Evolutionary conservation across 176 grass and related monocot genomes (phyloP).

Genomic region (Eremochloa ophiuroides): DNA sequence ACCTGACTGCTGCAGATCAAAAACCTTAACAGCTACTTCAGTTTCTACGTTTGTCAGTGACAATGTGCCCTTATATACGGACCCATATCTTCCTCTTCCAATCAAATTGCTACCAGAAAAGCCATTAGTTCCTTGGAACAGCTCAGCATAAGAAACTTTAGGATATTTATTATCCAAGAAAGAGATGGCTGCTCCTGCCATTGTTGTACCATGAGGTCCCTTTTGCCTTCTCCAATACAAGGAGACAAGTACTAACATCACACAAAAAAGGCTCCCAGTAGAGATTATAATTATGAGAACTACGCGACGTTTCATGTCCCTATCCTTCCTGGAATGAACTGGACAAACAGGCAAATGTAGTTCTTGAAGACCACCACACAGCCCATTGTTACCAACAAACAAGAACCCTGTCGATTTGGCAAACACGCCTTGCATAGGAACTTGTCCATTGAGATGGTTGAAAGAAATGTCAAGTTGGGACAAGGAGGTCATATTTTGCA

Average conservation of each 20-base stretch:
- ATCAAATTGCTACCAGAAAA: conserved; percentile 40
- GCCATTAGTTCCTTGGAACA: conserved; percentile 30
- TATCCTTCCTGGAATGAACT: not conserved
- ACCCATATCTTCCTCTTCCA: conserved; percentile 38
- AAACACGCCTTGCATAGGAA: conserved; percentile 41
- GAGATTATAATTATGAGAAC: not conserved
- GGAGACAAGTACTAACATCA: not conserved
- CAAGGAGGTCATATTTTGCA: conserved; percentile 18
- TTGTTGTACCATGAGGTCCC: not conserved
- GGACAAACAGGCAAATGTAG: conserved; percentile 27
- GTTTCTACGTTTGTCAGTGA: not conserved
- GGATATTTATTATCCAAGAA: not conserved
- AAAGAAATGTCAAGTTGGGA: conserved; percentile 45
- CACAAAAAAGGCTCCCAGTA: not conserved
- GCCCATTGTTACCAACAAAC: conserved; percentile 24
- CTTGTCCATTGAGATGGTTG: conserved; percentile 42
- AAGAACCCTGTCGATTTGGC: conserved; percentile 22
- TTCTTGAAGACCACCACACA: conserved; percentile 29
- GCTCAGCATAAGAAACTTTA: conserved; percentile 31
- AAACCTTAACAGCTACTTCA: conserved; percentile 36
- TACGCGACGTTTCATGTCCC: not conserved
- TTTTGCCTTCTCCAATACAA: not conserved
- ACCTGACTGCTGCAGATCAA: conserved; percentile 36
- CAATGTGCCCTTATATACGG: conserved; percentile 36
- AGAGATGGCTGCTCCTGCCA: not conserved